These are phyloP conservation scores for Tuber brumale DNA, from an alignment of 495 filamentous ascomycete genomes.

Conservation along the genomic window DNA sequence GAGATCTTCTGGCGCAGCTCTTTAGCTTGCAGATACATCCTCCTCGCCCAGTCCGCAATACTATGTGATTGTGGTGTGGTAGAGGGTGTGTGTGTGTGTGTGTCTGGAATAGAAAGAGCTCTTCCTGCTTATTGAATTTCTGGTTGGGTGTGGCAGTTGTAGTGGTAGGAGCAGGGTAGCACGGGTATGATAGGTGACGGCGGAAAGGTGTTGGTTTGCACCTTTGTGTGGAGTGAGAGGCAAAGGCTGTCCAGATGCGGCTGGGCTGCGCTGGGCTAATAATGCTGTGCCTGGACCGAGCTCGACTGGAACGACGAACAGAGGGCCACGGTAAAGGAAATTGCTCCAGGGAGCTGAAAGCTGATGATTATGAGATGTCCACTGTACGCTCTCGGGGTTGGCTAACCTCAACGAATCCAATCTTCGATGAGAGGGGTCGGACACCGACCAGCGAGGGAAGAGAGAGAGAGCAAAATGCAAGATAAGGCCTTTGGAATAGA, in stretches of 20 bases:
- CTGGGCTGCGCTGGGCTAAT: neutral
- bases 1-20: constrained; percentile 40
- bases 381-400: neutral
- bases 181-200: neutral
- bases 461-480: neutral
- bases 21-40: constrained; percentile 33
- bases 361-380: neutral
- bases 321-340: neutral
- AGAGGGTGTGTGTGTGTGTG: neutral
- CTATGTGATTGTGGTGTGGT: neutral
- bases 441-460: neutral
- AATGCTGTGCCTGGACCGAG: neutral
- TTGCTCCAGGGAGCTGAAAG: neutral
- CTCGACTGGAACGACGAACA: neutral
- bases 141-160: neutral
- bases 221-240: neutral
- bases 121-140: neutral
- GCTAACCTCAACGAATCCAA: neutral
- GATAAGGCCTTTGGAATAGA: neutral
- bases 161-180: neutral
- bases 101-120: neutral
- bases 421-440: neutral
- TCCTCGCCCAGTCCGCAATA: constrained; percentile 13
- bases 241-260: neutral
- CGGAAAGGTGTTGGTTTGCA: neutral